These are phyloP conservation scores for Pseudisothecium myosuroides DNA, from an alignment of 225 moss, liverwort and hornwort genomes.

Conservation along the genomic window DNA sequence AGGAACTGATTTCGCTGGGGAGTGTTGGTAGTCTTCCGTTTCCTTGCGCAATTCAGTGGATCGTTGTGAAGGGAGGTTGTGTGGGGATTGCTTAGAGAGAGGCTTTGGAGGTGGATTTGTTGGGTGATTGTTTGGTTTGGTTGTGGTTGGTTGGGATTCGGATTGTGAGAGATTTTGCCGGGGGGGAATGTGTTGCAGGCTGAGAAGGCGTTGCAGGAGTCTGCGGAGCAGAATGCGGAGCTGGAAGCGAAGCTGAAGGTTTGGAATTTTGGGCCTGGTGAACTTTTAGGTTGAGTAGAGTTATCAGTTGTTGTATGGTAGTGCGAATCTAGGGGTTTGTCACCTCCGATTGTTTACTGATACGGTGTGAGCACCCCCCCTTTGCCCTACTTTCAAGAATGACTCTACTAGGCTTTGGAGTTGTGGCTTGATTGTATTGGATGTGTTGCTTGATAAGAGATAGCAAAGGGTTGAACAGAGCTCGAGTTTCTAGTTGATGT, in stretches of 20 bases:
- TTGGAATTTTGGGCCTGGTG: not conserved
- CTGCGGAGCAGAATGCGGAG: slow-evolving; percentile 4
- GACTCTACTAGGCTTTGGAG: not conserved
- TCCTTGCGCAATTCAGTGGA: not conserved
- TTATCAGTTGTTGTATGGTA: not conserved
- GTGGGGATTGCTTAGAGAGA: not conserved
- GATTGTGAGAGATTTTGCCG: not conserved
- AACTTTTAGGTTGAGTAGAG: not conserved
- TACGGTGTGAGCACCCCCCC: not conserved
- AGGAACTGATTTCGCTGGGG: not conserved
- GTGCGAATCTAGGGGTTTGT: not conserved
- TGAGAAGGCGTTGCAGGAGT: slow-evolving; percentile 10
- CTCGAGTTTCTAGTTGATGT: not conserved
- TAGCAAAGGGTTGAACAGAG: too few relatives aligned
- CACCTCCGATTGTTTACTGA: too few relatives aligned
- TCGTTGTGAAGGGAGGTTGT: not conserved
- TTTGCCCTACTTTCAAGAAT: too few relatives aligned
- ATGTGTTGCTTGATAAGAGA: too few relatives aligned
- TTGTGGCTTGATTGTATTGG: not conserved
- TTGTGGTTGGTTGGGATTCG: not conserved
- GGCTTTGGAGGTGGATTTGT: not conserved
- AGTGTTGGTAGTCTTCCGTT: not conserved
- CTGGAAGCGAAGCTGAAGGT: slow-evolving; percentile 6
- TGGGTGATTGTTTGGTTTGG: not conserved
- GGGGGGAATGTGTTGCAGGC: not conserved